Conservation (phyloP, 805 yeast genomes). For the Saturnispora sanitii region DNA sequence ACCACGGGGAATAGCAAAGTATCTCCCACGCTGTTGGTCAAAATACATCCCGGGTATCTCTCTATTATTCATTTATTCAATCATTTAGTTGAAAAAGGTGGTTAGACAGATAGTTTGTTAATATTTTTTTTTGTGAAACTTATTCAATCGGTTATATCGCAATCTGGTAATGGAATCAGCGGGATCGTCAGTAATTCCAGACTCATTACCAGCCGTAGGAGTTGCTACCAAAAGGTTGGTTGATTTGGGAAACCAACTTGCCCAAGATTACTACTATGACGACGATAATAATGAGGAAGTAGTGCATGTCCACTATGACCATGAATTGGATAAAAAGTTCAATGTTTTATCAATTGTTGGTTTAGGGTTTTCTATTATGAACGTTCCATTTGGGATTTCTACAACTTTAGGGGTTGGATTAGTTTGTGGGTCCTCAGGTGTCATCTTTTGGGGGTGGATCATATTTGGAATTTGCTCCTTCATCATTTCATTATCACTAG, state of each 20-base stretch:
- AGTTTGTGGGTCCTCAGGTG: conserved; percentile 67
- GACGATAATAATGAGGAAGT: conserved; percentile 46
- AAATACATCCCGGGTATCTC: conserved; percentile 11
- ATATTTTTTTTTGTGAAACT: too few relatives aligned
- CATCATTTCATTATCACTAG: conserved; percentile 58
- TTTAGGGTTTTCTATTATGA: conserved; percentile 71
- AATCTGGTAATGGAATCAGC: not conserved
- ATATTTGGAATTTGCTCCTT: conserved; percentile 54
- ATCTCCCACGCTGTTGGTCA: conserved; percentile 8
- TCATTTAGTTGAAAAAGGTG: not conserved
- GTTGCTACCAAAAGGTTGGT: conserved; percentile 1
- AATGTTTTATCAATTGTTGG: conserved; percentile 67
- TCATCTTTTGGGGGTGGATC: conserved; percentile 68
- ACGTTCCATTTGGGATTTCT: conserved; percentile 71
- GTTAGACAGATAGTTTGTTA: too few relatives aligned
- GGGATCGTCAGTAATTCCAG: not conserved
- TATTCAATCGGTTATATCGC: too few relatives aligned
- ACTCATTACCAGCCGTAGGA: not conserved
- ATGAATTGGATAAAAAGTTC: conserved; percentile 56
- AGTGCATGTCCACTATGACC: conserved; percentile 67
- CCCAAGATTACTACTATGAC: conserved; percentile 27
- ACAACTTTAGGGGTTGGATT: conserved; percentile 64
- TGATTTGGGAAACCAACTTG: conserved; percentile 21
- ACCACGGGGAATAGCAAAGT: conserved; percentile 10
- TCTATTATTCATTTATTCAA: not conserved